Conservation (phyloP, 2,329 filamentous ascomycete genomes). For the Thermoascus crustaceus region DNA sequence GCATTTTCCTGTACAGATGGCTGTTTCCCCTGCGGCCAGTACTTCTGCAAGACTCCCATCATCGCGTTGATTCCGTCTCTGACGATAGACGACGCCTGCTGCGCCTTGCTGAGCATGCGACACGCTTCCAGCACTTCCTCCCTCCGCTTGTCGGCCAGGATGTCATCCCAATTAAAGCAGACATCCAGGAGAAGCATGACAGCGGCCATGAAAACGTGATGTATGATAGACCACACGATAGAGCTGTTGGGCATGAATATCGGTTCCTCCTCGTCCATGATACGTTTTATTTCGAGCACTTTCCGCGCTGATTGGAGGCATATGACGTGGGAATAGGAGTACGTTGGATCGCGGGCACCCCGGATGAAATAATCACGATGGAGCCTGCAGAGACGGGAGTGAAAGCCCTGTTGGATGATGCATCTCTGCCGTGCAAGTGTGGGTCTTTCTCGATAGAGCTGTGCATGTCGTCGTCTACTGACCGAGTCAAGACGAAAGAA, state of each 20-base stretch:
- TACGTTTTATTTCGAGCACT: conserved; percentile 28
- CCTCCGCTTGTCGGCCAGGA: conserved; percentile 25
- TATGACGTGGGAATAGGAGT: conserved; percentile 31
- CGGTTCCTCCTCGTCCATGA: conserved; percentile 24
- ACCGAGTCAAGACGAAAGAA: conserved; percentile 31
- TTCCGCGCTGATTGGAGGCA: conserved; percentile 32
- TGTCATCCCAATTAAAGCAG: conserved; percentile 33
- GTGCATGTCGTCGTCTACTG: conserved; percentile 17
- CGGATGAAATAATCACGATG: conserved; percentile 34
- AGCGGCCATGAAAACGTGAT: conserved; percentile 35
- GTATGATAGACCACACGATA: conserved; percentile 25
- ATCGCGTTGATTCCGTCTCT: conserved; percentile 29
- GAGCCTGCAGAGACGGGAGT: conserved; percentile 30
- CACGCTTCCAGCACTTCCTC: conserved; percentile 32
- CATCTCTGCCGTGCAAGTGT: conserved; percentile 28
- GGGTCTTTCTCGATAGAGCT: conserved; percentile 22
- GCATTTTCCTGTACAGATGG: background rate
- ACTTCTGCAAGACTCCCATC: conserved; percentile 27
- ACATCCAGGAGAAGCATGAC: conserved; percentile 33
- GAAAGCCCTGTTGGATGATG: conserved; percentile 27
- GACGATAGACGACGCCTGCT: conserved; percentile 22
- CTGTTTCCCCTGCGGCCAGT: conserved; percentile 18
- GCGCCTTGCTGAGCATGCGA: conserved; percentile 29
- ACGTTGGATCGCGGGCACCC: conserved; percentile 25
- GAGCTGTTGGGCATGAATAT: conserved; percentile 18